These are phyloP conservation scores for Onygena corvina DNA, from an alignment of 2,329 filamentous ascomycete species.

Conservation along the genomic window DNA sequence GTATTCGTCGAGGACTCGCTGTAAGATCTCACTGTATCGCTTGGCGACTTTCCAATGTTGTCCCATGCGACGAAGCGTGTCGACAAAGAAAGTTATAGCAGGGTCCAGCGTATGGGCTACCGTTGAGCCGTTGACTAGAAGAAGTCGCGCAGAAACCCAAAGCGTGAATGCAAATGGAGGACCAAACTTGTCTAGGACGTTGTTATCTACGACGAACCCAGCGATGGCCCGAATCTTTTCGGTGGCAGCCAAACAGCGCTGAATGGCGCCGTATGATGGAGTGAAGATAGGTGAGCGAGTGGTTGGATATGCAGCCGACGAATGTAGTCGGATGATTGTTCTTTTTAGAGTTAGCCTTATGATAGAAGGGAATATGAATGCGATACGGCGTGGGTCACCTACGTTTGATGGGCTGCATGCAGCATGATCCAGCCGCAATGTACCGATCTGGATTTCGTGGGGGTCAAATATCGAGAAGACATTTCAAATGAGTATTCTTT, in stretches of 20 bases:
- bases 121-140: conserved; percentile 82
- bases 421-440: conserved; percentile 85
- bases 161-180: conserved; percentile 85
- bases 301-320: conserved; percentile 82
- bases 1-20: conserved; percentile 76
- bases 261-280: conserved; percentile 71
- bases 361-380: neutral
- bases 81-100: conserved; percentile 69
- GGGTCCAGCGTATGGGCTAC: conserved; percentile 72
- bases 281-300: conserved; percentile 81
- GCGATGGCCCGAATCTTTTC: conserved; percentile 68
- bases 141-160: conserved; percentile 77
- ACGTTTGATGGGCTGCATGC: conserved; percentile 79
- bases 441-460: conserved; percentile 52
- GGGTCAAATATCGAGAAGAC: conserved; percentile 64
- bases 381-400: conserved; percentile 22
- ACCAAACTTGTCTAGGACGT: conserved; percentile 66
- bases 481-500: conserved; percentile 62
- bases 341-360: conserved; percentile 24
- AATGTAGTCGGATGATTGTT: conserved; percentile 79
- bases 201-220: conserved; percentile 63
- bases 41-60: conserved; percentile 75
- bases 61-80: conserved; percentile 68
- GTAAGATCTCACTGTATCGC: conserved; percentile 66
- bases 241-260: conserved; percentile 71